Base-by-base conservation (phyloP, 257 asterid species). In the Solanum raphanifolium region DNA sequence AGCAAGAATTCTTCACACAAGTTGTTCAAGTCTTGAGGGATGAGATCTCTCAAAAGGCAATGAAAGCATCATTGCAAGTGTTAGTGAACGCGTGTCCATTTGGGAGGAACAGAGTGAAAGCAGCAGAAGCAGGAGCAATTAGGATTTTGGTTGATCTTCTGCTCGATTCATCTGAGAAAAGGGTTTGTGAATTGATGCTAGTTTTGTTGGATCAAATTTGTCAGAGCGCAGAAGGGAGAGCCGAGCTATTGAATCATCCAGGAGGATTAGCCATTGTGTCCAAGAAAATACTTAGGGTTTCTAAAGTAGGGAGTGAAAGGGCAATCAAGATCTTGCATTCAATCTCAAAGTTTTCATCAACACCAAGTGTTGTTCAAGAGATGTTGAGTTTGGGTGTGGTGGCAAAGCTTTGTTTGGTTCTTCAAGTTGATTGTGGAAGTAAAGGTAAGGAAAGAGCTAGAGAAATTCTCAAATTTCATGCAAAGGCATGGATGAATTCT, bases 151-250 rank as follows among this genome's bases (percentile, higher is more conserved):
- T 96, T 20, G 95, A 96, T 7, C 94, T 92, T 0, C 90, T 96
- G 0, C 93, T 95, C 7, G 94, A 94, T 4, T 76, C 91, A 3
- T 7, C 81, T 0, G 95, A 96, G 1, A 94, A 88, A 41, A 73
- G 98, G 85, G 68, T 38, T 3, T 88, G 89, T 0, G 99, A 96
- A 90, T 89, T 93, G 94, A 66, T 90, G 3, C 31, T 96, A 18
- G 60, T 65, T 13, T 87, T 92, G 36, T 6, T 96, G 82, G 99
- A 96, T 43, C 82, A 87, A 68, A 86, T 95, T 3, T 94, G 98
- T 92, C 98, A 92, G 87, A 93, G 96, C 83, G 98, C 99, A 0
- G 99, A 96, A 69, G 99, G 99, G 5, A 87, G 99, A 76, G 94
- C 98, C 0, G 98, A 92, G 89, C 72, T 96, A 38, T 34, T 95